Base-by-base conservation (phyloP, 202 grass and related monocot genomes). In the Hordeum pubiflorum region DNA sequence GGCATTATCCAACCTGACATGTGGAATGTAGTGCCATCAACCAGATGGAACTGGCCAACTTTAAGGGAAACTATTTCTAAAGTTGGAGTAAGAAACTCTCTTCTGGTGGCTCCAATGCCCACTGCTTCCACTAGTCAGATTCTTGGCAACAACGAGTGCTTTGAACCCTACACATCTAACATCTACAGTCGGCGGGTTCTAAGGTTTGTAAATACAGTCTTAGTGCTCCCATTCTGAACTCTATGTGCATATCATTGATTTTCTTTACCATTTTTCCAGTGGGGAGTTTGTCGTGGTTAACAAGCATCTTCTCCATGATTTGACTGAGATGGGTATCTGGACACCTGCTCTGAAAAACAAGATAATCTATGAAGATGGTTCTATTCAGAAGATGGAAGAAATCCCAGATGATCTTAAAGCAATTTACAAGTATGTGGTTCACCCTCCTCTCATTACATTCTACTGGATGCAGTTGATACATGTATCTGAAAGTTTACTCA, bases 91-190 rank as follows among this genome's bases (percentile, higher is more conserved):
- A 89, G 95, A 77, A 97, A 97, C 63, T 97, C 95, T 14, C 95
- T 97, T 86, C 92, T 97, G 77, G 79, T 97, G 65, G 95, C 95
- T 83, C 95, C 95, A 38, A 97, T 97, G 95, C 95, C 95, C 18
- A 98, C 92, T 82, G 95, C 95, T 84, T 98, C 95, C 57, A 98
- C 95, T 63, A 98, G 95, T 79, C 95, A 98, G 64, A 98, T 98
- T 91, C 92, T 98, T 80, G 95, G 95, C 76, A 98, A 98, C 43
- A 98, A 98, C 3, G 95, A 98, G 75, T 98, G 95, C 37, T 98
- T 98, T 72, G 95, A 98, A 70, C 95, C 95, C 54, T 98, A 98
- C 73, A 98, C 95, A 7, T 98, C 95, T 17, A 98, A 98, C 74
- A 98, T 98, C 58, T 98, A 98, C 72, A 93, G 85, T 56, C 88